phyloP scores from a whole-genome alignment of 805 yeast genomes.

The Metschnikowia similis region DNA sequence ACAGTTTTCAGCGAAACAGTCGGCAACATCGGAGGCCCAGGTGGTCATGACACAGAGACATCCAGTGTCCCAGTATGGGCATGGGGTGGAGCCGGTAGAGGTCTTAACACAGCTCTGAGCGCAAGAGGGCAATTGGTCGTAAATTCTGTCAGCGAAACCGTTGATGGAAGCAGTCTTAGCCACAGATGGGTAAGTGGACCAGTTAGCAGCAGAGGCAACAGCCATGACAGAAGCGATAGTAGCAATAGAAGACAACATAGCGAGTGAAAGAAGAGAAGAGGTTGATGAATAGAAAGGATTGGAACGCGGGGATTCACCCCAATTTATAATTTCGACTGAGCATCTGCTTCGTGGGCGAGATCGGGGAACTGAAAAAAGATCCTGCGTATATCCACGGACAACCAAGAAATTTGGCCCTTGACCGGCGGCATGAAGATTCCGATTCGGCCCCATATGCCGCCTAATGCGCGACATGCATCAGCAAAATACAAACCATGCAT shows the following conservation, averaged over 20 bases:
- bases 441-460: neutral
- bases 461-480: constrained; percentile 3
- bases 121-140: constrained; percentile 31
- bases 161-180: constrained; percentile 39
- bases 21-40: constrained; percentile 30
- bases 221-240: constrained; percentile 17
- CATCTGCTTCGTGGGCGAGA: too few species aligned
- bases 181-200: constrained; percentile 31
- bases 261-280: neutral
- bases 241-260: constrained; percentile 13
- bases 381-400: neutral
- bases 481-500: neutral
- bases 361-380: neutral
- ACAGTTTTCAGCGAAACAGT: constrained; percentile 27
- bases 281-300: neutral
- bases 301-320: neutral
- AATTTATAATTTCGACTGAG: neutral
- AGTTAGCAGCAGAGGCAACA: constrained; percentile 17
- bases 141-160: constrained; percentile 39
- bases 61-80: constrained; percentile 46
- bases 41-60: constrained; percentile 41
- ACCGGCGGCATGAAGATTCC: neutral
- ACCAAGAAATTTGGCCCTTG: neutral
- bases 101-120: constrained; percentile 32
- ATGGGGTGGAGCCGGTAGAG: constrained; percentile 35